phyloP scores from a whole-genome alignment of 2,329 filamentous ascomycete species.

The Ustulina deusta region DNA sequence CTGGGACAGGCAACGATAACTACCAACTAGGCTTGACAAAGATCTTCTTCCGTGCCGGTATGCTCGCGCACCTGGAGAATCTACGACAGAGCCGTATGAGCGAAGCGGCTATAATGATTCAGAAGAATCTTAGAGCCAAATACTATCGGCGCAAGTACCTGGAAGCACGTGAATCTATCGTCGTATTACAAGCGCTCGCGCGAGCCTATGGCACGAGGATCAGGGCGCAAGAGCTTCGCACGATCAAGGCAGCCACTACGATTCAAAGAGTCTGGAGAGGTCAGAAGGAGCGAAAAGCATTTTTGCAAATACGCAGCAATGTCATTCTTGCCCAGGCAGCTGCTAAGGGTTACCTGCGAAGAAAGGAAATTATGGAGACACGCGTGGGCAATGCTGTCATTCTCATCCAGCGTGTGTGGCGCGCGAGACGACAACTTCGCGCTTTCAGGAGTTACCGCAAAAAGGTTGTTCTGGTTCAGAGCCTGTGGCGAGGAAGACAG shows the following conservation, averaged over 20 bases:
- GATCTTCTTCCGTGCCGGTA: conserved; percentile 99
- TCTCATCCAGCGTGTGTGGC: conserved; percentile 91
- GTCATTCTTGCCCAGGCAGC: conserved; percentile 89
- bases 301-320: conserved; percentile 81
- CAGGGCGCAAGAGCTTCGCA: conserved; percentile 82
- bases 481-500: conserved; percentile 86
- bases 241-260: conserved; percentile 86
- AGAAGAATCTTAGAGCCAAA: conserved; percentile 96
- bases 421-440: conserved; percentile 80
- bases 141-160: conserved; percentile 95
- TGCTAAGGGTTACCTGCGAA: conserved; percentile 90
- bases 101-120: conserved; percentile 95
- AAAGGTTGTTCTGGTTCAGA: conserved; percentile 91
- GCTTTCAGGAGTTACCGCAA: conserved; percentile 89
- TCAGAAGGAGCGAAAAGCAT: conserved; percentile 86
- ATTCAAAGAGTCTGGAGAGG: conserved; percentile 97
- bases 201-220: conserved; percentile 83
- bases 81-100: conserved; percentile 90
- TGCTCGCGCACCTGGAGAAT: conserved; percentile 98
- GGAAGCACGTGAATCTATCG: conserved; percentile 83
- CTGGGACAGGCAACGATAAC: conserved; percentile 83
- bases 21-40: conserved; percentile 98
- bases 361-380: conserved; percentile 93
- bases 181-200: conserved; percentile 81
- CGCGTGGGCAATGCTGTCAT: conserved; percentile 91